Percentiles rank a stretch among this genome's conserved stretches.
phyloP scores from a whole-genome alignment of 352 stramenopile species.

The Globisporangium carolinianum region DNA sequence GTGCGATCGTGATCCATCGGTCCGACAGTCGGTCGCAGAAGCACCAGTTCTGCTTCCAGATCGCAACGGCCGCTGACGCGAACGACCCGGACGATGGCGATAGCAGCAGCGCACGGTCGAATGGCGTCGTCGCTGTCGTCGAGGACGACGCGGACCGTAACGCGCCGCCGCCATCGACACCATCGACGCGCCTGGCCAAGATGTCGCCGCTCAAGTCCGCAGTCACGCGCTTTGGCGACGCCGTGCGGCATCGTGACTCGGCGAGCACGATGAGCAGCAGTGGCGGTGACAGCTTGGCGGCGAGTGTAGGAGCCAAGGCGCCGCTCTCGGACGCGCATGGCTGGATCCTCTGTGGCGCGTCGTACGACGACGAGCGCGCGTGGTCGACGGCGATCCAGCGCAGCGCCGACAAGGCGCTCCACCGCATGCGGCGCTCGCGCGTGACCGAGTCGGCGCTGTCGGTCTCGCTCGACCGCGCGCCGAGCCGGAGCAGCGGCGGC shows the following conservation, averaged over 20 bases:
- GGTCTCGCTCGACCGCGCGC: conserved; percentile 29
- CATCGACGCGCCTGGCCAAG: conserved; percentile 28
- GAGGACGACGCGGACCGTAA: no score
- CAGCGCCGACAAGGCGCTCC: conserved; percentile 59
- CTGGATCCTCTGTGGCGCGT: conserved; percentile 68
- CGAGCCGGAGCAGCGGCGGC: conserved; percentile 1
- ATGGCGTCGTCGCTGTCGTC: not conserved
- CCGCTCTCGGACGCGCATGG: conserved; percentile 23
- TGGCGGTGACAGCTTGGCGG: conserved; percentile 10
- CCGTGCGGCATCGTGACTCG: conserved; percentile 25
- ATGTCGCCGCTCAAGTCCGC: conserved; percentile 61
- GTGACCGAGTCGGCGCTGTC: conserved; percentile 44
- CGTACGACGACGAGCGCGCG: conserved; percentile 51
- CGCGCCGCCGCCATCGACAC: no score
- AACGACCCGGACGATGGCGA: conserved; percentile 7
- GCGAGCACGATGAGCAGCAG: conserved; percentile 18
- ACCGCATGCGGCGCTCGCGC: conserved; percentile 47
- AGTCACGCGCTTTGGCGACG: conserved; percentile 44
- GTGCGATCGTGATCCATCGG: conserved; percentile 77
- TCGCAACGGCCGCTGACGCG: conserved; percentile 45
- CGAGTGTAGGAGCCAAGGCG: conserved; percentile 6
- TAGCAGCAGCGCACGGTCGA: conserved; percentile 22
- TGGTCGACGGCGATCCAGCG: conserved; percentile 65
- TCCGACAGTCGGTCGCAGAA: conserved; percentile 58
- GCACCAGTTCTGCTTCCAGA: conserved; percentile 78